Percentiles rank a stretch among this genome's conserved stretches.
Evolutionary conservation across 768 basidiomycete species (phyloP).

Genomic region (Sarcomyxa edulis): DNA sequence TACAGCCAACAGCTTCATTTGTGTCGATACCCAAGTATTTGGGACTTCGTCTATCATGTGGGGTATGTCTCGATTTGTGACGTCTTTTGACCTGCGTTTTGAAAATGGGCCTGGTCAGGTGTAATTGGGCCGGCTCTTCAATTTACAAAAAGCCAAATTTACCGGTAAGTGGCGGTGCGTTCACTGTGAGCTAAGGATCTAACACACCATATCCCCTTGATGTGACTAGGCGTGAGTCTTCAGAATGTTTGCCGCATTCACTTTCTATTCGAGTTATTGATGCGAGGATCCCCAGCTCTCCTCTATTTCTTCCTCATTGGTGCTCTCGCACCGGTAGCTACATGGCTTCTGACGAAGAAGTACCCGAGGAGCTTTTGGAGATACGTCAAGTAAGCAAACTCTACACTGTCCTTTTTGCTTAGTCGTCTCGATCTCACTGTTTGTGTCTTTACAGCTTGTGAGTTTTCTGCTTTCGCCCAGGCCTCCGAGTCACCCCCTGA

Average conservation of each 20-base stretch:
- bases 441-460: no score
- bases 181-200: no score
- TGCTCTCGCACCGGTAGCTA: conserved; percentile 48
- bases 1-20: no score
- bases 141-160: conserved; percentile 63
- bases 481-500: no score
- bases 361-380: conserved; percentile 60
- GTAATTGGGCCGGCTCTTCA: conserved; percentile 70
- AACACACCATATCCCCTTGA: no score
- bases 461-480: no score
- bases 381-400: conserved; percentile 67
- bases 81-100: background rate
- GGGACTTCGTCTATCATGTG: conserved; percentile 77
- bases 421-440: no score
- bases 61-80: background rate
- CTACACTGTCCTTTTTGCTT: no score
- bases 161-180: no score
- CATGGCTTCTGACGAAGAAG: conserved; percentile 47
- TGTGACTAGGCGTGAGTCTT: no score
- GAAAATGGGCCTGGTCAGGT: conserved; percentile 27
- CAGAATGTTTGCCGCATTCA: no score
- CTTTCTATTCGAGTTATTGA: no score
- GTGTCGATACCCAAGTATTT: conserved; percentile 66
- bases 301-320: conserved; percentile 78
- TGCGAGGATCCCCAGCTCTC: conserved; percentile 40